A percentile compares a stretch with the other conserved stretches of the same genome.
phyloP scores from a whole-genome alignment of 179 eudicot species.

The Silene vulgaris region DNA sequence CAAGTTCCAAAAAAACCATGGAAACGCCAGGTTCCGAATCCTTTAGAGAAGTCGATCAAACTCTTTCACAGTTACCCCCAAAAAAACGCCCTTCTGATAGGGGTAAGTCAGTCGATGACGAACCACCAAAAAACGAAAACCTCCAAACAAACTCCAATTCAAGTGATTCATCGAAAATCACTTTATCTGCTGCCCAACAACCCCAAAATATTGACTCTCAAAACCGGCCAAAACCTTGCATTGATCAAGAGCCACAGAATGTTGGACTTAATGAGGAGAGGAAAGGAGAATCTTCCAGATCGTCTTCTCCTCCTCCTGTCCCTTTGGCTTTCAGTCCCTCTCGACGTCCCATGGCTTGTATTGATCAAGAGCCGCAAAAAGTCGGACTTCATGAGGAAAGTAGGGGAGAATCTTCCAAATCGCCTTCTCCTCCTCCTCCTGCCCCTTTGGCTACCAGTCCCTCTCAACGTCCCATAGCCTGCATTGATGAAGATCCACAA shows the following conservation, averaged over 20 bases:
- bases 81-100: conserved; percentile 14
- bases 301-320: neutral
- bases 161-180: conserved; percentile 2
- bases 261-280: neutral
- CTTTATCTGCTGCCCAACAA: neutral
- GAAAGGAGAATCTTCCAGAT: neutral
- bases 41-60: conserved; percentile 9
- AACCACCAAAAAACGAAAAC: neutral
- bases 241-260: conserved; percentile 12
- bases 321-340: neutral
- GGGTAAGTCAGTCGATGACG: conserved; percentile 18
- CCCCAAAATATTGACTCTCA: neutral
- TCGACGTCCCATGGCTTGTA: neutral
- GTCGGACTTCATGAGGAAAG: neutral
- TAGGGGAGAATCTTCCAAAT: neutral
- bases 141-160: neutral
- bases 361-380: conserved; percentile 14
- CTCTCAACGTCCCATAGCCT: neutral
- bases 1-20: conserved; percentile 12
- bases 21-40: conserved; percentile 2
- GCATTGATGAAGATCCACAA: conserved; percentile 9
- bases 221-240: conserved; percentile 2
- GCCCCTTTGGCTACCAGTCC: neutral
- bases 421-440: neutral
- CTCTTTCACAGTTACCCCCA: conserved; percentile 15